phyloP scores from a whole-genome alignment of 2,329 filamentous ascomycete species.

The Curvularia sp. region DNA sequence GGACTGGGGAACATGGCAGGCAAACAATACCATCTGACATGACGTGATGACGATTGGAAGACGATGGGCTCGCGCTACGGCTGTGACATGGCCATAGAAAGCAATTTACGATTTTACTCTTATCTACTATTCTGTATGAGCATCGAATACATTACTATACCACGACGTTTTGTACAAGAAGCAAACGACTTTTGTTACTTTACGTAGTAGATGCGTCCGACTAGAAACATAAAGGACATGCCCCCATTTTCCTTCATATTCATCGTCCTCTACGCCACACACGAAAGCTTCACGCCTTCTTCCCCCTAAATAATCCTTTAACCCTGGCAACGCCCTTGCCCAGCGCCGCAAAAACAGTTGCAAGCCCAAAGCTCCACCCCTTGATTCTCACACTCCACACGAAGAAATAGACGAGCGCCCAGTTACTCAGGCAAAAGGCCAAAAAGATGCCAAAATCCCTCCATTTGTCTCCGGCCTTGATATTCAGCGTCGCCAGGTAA shows the following conservation, averaged over 20 bases:
- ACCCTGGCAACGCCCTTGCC: conserved; percentile 44
- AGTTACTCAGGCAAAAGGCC: conserved; percentile 74
- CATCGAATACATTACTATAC: not conserved
- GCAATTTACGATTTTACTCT: conserved; percentile 8
- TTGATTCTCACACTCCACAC: conserved; percentile 75
- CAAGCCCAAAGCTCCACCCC: conserved; percentile 75
- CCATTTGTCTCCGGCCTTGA: conserved; percentile 70
- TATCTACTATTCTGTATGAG: not conserved
- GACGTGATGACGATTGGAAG: conserved; percentile 19
- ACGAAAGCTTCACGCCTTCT: conserved; percentile 10
- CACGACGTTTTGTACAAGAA: too few relatives aligned
- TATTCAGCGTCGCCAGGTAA: conserved; percentile 68
- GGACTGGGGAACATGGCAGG: conserved; percentile 16
- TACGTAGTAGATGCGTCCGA: too few relatives aligned
- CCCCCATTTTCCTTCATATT: conserved; percentile 9
- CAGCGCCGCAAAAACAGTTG: conserved; percentile 60
- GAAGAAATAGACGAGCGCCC: conserved; percentile 77
- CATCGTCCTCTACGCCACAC: too few relatives aligned
- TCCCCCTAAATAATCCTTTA: conserved; percentile 22
- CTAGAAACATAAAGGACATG: too few relatives aligned
- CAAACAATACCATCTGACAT: conserved; percentile 30
- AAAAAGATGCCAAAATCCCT: conserved; percentile 75
- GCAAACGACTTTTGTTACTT: too few relatives aligned
- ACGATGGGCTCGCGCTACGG: conserved; percentile 11
- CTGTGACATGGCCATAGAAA: conserved; percentile 10